These are phyloP conservation scores for Cercospora sp. DNA, from an alignment of 2,329 filamentous ascomycete genomes.

Conservation along the genomic window DNA sequence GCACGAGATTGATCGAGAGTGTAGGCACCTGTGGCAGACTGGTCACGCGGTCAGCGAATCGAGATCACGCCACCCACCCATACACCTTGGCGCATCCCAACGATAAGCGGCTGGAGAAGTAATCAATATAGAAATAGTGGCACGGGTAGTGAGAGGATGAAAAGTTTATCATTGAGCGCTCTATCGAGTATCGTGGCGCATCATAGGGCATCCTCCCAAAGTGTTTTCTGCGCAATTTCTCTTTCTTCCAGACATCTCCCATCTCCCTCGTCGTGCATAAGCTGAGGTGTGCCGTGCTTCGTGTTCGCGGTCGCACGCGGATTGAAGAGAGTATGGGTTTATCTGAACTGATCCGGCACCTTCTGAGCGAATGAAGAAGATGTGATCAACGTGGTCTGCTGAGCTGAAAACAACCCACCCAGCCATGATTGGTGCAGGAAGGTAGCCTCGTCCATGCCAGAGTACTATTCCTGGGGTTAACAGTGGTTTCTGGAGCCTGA, in stretches of 20 bases:
- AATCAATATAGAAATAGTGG: not conserved
- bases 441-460: slow-evolving; percentile 24
- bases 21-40: not conserved
- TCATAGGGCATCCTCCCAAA: not conserved
- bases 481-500: slow-evolving; percentile 1
- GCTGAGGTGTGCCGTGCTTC: not conserved
- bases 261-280: not conserved
- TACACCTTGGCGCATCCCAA: slow-evolving; percentile 1
- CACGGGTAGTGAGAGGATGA: not conserved
- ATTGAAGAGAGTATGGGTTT: not conserved
- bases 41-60: slow-evolving; percentile 8
- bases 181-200: not conserved
- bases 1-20: not conserved
- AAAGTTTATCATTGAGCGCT: slow-evolving; percentile 8
- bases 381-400: slow-evolving; percentile 36
- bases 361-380: slow-evolving; percentile 36
- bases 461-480: slow-evolving; percentile 16
- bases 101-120: not conserved
- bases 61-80: slow-evolving; percentile 5
- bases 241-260: slow-evolving; percentile 10
- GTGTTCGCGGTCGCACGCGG: not conserved
- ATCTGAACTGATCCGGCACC: slow-evolving; percentile 36
- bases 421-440: slow-evolving; percentile 1
- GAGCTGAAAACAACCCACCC: slow-evolving; percentile 24
- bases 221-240: slow-evolving; percentile 7